Base-by-base conservation (phyloP, 352 stramenopile genomes). In the Globisporangium splendens region DNA sequence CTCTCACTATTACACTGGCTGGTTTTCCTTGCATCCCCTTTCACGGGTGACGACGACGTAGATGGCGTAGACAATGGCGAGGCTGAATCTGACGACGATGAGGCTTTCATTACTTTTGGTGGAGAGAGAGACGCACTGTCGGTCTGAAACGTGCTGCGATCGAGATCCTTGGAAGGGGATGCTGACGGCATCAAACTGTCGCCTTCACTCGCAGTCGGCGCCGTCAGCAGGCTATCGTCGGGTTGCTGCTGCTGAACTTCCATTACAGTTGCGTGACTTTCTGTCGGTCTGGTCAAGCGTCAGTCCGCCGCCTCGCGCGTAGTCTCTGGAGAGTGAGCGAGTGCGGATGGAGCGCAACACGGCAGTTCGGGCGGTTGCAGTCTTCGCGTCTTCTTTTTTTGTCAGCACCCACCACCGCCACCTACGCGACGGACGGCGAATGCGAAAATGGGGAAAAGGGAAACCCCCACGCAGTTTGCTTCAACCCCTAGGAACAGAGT, bases 201-300 rank as follows among this genome's bases (percentile, higher is more conserved):
- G 28, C 10, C 28, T 56, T 47, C 35, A 11, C 11, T 15, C 10
- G 14, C n/a, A 46, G 33, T 14, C 18, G 13, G 11, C 3, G 7
- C 18, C 28, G 28, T 35, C 5, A 35, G 28, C 5, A 35, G 7
- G 10, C 5, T 35, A 8, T 8, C 28, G 28, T 44, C 39, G 39
- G 39, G 11, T 20, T 52, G 50, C 52, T 58, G 41, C 0, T 46
- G 50, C 31, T 59, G 41, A 2, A 48, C 33, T 18, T 63, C 50
- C 42, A 58, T 53, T 17, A 13, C 38, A 20, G 24, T 39, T 39
- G 50, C 33, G 17, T 44, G 22, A 18, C 51, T 49, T n/a, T 15
- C 51, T 10, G 11, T n/a, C 6, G 15, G 14, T 10, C 6, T 43
- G 24, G 14, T 8, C 20, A 13, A 11, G 39, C 51, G 51, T 46